A percentile compares a stretch with the other conserved stretches of the same genome.
Conservation (phyloP, 164 flowering plant genomes). For the Stephania cephalantha region DNA sequence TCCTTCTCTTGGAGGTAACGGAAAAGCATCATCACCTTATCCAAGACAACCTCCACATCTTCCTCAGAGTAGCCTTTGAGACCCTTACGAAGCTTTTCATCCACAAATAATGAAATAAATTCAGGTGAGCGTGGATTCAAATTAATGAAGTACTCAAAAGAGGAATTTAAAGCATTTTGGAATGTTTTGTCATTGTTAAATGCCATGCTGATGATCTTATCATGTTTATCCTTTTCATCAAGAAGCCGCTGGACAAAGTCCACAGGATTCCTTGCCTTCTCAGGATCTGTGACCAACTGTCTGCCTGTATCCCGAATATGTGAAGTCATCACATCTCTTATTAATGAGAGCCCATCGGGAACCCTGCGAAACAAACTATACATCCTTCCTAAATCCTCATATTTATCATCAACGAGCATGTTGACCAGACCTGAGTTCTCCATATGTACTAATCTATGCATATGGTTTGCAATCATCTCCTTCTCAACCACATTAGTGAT, state of each 20-base stretch:
- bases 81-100: constrained; percentile 63
- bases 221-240: constrained; percentile 81
- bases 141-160: constrained; percentile 87
- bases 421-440: constrained; percentile 87
- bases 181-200: too few relatives aligned
- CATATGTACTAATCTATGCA: constrained; percentile 85
- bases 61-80: constrained; percentile 57
- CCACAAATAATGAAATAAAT: constrained; percentile 60
- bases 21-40: constrained; percentile 66
- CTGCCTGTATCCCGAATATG: constrained; percentile 78
- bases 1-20: constrained; percentile 69
- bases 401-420: constrained; percentile 87
- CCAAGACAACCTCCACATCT: constrained; percentile 53
- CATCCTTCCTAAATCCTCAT: constrained; percentile 83
- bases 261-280: constrained; percentile 81
- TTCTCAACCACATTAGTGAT: constrained; percentile 84
- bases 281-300: constrained; percentile 89
- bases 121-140: constrained; percentile 76
- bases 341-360: constrained; percentile 56
- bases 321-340: constrained; percentile 85
- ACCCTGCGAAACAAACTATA: constrained; percentile 77
- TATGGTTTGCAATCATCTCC: constrained; percentile 95
- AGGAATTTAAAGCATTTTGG: constrained; percentile 58
- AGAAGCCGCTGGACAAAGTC: constrained; percentile 86
- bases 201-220: constrained; percentile 18